Conservation (phyloP, 1,284 basidiomycete species). For the Rhodotorula sp. region DNA sequence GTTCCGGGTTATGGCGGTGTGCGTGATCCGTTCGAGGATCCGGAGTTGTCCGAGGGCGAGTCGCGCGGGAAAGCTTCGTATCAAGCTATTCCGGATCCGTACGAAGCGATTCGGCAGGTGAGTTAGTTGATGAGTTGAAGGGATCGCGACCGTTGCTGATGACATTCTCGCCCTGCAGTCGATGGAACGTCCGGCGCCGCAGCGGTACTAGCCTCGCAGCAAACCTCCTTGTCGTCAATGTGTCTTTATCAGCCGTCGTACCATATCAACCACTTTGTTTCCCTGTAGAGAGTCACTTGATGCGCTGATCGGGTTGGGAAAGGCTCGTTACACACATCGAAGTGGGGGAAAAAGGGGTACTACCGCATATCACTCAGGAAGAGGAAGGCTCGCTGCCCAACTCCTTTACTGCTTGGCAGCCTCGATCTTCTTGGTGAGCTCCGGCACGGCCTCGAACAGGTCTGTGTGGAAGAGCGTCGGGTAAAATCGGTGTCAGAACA, state of each 20-base stretch:
- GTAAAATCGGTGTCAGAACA: not conserved
- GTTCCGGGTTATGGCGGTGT: not conserved
- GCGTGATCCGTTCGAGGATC: conserved; percentile 34
- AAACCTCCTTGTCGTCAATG: too few species aligned
- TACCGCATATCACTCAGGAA: not conserved
- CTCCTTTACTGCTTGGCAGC: conserved; percentile 44
- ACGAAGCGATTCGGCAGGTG: conserved; percentile 35
- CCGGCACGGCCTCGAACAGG: conserved; percentile 81
- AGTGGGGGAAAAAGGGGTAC: not conserved
- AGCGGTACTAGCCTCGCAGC: not conserved
- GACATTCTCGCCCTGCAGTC: not conserved
- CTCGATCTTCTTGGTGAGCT: conserved; percentile 80
- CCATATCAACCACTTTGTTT: too few species aligned
- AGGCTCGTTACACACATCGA: not conserved
- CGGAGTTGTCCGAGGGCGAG: not conserved
- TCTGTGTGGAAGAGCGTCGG: conserved; percentile 54
- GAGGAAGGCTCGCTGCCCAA: too few species aligned
- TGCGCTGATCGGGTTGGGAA: too few species aligned
- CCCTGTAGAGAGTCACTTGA: too few species aligned
- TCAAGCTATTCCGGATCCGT: conserved; percentile 21
- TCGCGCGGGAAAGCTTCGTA: not conserved
- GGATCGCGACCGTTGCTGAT: too few species aligned
- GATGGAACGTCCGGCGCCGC: conserved; percentile 5
- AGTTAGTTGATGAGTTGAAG: not conserved
- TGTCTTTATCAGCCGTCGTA: too few species aligned